Evolutionary conservation across 805 yeast species (phyloP).

Genomic region (Candida orba): DNA sequence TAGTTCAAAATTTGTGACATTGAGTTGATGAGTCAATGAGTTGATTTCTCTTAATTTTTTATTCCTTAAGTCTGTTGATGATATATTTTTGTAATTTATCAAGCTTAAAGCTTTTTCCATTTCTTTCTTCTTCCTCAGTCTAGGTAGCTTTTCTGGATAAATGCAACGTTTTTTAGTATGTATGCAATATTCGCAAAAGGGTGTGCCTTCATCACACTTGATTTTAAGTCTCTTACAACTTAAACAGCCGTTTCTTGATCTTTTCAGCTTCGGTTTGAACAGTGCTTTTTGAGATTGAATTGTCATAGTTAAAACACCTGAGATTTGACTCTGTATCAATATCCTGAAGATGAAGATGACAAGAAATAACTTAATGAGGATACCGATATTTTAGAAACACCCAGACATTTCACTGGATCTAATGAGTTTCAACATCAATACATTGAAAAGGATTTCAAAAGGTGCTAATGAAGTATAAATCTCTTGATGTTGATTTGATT

Average conservation of each 20-base stretch:
- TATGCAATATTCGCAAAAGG: constrained; percentile 70
- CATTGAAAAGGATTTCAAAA: too few species aligned
- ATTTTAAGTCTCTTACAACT: constrained; percentile 86
- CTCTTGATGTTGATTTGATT: too few species aligned
- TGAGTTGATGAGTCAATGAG: constrained; percentile 14
- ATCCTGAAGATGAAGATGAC: too few species aligned
- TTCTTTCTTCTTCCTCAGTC: background rate
- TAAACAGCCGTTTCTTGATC: constrained; percentile 80
- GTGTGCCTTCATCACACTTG: constrained; percentile 83
- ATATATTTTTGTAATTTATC: background rate
- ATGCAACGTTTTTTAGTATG: constrained; percentile 67
- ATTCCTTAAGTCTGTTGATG: background rate
- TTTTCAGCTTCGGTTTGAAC: constrained; percentile 19
- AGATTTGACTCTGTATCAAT: too few species aligned
- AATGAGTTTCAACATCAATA: too few species aligned
- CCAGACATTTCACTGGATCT: too few species aligned
- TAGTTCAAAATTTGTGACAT: constrained; percentile 15
- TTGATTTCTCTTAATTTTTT: constrained; percentile 7
- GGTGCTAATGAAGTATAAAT: too few species aligned
- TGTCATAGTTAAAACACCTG: too few species aligned
- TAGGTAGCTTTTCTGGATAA: constrained; percentile 36
- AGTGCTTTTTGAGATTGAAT: background rate
- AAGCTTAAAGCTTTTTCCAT: background rate
- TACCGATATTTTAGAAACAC: too few species aligned
- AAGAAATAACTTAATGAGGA: too few species aligned